Conservation (phyloP, 2,329 filamentous ascomycete species). For the Epichloe hybrida region DNA sequence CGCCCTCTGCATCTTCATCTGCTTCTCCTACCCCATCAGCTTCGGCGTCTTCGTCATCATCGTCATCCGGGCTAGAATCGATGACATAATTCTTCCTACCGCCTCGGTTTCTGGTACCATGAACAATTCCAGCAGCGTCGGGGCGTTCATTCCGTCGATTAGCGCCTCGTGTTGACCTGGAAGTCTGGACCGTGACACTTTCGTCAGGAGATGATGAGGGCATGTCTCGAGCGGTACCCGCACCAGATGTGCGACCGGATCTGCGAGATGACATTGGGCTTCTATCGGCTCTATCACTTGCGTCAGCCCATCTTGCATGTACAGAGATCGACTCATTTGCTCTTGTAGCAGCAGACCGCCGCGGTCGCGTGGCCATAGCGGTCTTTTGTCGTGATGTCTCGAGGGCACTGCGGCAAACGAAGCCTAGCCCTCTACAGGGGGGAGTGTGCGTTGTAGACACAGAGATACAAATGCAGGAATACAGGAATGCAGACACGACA, state of each 20-base stretch:
- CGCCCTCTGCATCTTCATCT: conserved; percentile 27
- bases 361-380: conserved; percentile 34
- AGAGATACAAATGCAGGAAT: neutral
- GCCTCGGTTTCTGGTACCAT: conserved; percentile 38
- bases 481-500: neutral
- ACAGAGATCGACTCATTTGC: conserved; percentile 30
- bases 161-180: conserved; percentile 32
- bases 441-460: neutral
- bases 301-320: conserved; percentile 28
- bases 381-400: neutral
- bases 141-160: conserved; percentile 25
- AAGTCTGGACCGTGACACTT: conserved; percentile 36
- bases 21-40: conserved; percentile 26
- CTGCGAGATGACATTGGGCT: conserved; percentile 39
- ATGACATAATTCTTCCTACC: conserved; percentile 49
- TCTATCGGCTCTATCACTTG: conserved; percentile 20
- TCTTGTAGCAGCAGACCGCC: conserved; percentile 28
- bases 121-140: conserved; percentile 32
- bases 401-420: neutral
- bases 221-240: conserved; percentile 29
- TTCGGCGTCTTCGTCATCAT: conserved; percentile 25
- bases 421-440: neutral
- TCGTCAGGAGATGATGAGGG: conserved; percentile 36
- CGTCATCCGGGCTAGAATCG: conserved; percentile 37
- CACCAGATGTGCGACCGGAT: conserved; percentile 31